Base-by-base conservation (phyloP, 371 early-diverging fungal species). In the Apophysomyces sp. region DNA sequence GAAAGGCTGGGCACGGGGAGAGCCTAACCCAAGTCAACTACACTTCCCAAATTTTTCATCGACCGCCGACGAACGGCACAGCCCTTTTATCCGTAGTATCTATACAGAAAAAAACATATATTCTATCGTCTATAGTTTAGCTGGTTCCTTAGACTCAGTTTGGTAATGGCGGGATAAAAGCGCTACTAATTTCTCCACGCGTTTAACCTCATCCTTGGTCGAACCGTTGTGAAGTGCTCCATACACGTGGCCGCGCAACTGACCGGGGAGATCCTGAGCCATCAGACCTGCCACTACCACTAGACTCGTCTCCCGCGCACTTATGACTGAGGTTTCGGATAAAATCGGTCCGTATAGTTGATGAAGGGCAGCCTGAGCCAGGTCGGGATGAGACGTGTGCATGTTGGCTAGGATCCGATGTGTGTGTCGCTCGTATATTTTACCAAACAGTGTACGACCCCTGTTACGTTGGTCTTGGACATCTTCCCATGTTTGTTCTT, bases 151-250 rank as follows among this genome's bases (percentile, higher is more conserved):
- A 44, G 9, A 44, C 16, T 44, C 27, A 8, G 24, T 11, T 18
- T 44, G n/a, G 11, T 44, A 44, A 44, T 44, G 49, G 11, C 21
- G 24, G 21, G 49, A 16, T 18, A 44, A 21, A 21, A 44, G n/a
- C 21, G 26, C 49, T 21, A 44, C 49, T 6, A 44, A 21, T 21
- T 44, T 44, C 11, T 44, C 49, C 24, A 44, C 27, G 21, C 49
- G 56, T 18, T 24, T n/a, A n/a, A 56, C 11, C 36, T 56, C 56
- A n/a, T 56, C 56, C 15, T 34, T 24, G 24, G 56, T 34, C 11
- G 36, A 29, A 6, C 56, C 56, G 21, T 56, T 56, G 21, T 56
- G 56, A 13, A 34, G 16, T 32, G 56, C 56, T 32, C 56, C 56
- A 26, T 36, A 36, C 5, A 31, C 26, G 13, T 56, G 56, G 26